Conservation (phyloP, 2,329 filamentous ascomycete genomes). For the Trichoderma asperellum region DNA sequence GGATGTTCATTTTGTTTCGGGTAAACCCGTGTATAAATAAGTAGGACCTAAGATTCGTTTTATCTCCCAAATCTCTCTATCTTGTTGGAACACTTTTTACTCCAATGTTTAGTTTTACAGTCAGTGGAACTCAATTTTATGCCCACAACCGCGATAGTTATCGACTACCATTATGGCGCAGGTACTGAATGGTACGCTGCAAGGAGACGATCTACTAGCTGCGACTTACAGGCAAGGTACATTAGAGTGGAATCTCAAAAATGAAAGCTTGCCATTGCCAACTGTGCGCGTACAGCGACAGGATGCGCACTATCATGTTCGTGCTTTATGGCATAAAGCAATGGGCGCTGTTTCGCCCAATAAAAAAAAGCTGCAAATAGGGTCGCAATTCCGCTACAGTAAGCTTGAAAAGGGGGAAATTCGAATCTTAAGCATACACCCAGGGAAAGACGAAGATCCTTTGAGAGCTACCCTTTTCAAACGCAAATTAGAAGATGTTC, state of each 20-base stretch:
- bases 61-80: not conserved
- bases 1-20: not conserved
- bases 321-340: not conserved
- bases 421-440: not conserved
- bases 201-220: not conserved
- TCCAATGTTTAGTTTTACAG: not conserved
- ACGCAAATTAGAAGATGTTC: conserved; percentile 4
- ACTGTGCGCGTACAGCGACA: not conserved
- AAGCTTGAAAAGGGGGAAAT: not conserved
- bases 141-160: not conserved
- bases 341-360: not conserved
- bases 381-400: not conserved
- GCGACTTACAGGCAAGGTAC: not conserved
- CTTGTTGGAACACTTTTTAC: not conserved
- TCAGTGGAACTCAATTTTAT: not conserved
- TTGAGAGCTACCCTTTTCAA: not conserved
- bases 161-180: not conserved
- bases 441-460: not conserved
- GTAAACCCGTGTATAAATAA: not conserved
- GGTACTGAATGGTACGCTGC: not conserved
- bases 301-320: not conserved
- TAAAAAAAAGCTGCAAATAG: not conserved
- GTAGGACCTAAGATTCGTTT: not conserved
- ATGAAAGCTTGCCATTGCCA: not conserved
- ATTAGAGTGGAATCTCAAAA: not conserved